Conservation (phyloP, 805 yeast genomes). For the Candida piceae region DNA sequence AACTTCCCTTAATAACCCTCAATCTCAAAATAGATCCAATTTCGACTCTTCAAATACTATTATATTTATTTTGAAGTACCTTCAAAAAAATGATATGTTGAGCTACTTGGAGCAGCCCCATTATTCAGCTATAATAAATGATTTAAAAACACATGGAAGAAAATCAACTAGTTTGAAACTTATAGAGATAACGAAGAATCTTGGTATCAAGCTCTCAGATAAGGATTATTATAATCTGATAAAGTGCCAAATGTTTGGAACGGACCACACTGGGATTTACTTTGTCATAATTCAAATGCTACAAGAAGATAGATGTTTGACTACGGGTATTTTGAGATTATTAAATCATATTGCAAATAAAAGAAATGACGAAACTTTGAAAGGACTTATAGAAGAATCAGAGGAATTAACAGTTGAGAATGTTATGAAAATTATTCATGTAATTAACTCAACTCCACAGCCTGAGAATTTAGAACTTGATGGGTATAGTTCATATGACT, state of each 20-base stretch:
- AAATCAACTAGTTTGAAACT: conserved; percentile 18
- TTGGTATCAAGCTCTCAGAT: conserved; percentile 6
- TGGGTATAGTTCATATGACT: no score
- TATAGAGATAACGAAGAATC: conserved; percentile 4
- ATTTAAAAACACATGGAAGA: conserved; percentile 12
- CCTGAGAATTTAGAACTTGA: no score
- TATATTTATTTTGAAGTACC: conserved; percentile 9
- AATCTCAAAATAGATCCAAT: no score
- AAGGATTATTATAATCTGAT: conserved; percentile 15
- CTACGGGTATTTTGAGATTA: conserved; percentile 1
- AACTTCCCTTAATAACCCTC: no score
- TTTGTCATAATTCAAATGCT: conserved; percentile 11
- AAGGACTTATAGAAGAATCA: no score
- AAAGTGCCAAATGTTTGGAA: conserved; percentile 20
- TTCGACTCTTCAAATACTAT: no score
- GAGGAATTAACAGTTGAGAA: no score
- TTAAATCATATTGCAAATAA: conserved; percentile 5
- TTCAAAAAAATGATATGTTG: conserved; percentile 2
- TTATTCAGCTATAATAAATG: conserved; percentile 19
- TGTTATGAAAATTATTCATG: no score
- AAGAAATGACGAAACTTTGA: no score
- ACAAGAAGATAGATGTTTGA: conserved; percentile 5
- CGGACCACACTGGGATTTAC: conserved; percentile 23
- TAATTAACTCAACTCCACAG: no score
- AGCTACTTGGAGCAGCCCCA: conserved; percentile 8